Conservation (phyloP, 2,329 filamentous ascomycete species). For the Aureobasidium sp. region DNA sequence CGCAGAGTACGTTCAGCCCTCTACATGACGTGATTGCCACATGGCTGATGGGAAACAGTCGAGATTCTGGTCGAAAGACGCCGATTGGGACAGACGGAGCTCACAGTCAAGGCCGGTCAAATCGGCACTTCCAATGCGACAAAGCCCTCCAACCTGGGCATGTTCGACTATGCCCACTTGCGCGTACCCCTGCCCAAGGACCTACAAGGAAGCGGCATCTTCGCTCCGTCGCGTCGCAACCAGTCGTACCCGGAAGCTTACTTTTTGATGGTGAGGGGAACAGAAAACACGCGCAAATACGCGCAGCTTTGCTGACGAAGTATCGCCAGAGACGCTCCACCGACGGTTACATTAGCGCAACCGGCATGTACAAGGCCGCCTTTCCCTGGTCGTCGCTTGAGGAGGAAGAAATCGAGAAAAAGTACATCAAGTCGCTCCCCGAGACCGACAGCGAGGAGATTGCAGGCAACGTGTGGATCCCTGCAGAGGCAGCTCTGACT, state of each 20-base stretch:
- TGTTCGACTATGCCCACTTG: conserved; percentile 93
- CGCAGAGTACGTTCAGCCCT: conserved; percentile 48
- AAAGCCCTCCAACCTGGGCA: conserved; percentile 66
- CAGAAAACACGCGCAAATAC: neutral
- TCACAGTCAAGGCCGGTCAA: conserved; percentile 73
- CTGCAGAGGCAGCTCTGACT: conserved; percentile 69
- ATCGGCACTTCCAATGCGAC: conserved; percentile 63
- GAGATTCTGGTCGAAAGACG: conserved; percentile 67
- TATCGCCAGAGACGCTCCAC: conserved; percentile 62
- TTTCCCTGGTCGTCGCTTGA: conserved; percentile 67
- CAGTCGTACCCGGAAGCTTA: conserved; percentile 72
- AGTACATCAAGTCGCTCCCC: conserved; percentile 73
- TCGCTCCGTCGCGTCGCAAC: conserved; percentile 59
- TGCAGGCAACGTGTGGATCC: conserved; percentile 94
- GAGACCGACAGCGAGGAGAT: conserved; percentile 86
- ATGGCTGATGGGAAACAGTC: conserved; percentile 26
- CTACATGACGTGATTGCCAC: neutral
- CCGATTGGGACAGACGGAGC: conserved; percentile 85
- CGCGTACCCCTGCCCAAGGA: conserved; percentile 88
- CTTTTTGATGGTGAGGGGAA: conserved; percentile 70
- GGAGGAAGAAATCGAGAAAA: conserved; percentile 67
- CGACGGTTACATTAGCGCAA: conserved; percentile 78
- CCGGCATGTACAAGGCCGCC: conserved; percentile 87
- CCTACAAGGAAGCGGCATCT: conserved; percentile 81
- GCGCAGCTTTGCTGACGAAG: neutral